Evolutionary conservation across 2,329 filamentous ascomycete species (phyloP), one percentile per base, ranked within the genome.

Genomic region (Fusarium sp.): DNA sequence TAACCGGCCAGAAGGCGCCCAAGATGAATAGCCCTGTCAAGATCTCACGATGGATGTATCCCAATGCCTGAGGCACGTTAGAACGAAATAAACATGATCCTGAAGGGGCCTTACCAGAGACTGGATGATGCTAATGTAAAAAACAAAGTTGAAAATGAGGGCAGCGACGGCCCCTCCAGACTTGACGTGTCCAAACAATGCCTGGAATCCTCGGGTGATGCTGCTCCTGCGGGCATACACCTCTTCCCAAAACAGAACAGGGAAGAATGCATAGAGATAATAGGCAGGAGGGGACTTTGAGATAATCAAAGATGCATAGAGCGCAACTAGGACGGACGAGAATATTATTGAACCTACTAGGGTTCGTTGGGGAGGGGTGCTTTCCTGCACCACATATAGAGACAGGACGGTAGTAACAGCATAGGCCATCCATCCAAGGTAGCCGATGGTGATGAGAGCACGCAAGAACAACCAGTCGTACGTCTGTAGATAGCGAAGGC

Each of bases 381-480:
- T 86, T 36, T 90, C 90, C 71, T 94, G 90, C 28, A 98, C 84
- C 53, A 99, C 94, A 80, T 97, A 94, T 55, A 95, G 83, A 77
- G 97, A 92, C 66, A 98, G 87, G 50, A 98, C 94, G 0, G 92
- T 97, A 1, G 94, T 96, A 53, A 97, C 84, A 2, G 95, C 94
- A 80, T 95, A 99, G 1, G 92, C 92, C 77, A 98, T 97, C 95
- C 95, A 99, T 18, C 96, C 96, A 8, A 98, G 83, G 76, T 98
- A 99, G 16, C 96, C 96, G 12, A 92, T 78, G 2, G 96, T 98
- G 64, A 99, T 92, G 52, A 99, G 86, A 2, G 94, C 92, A 65
- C 96, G 88, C 37, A 99, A 83, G 81, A 99, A 99, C 3, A 99
- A 86, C 96, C 96, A 99, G 82, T 99, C 96, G 76, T 99, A 99